These are phyloP conservation scores for Eimeria falciformis DNA, from an alignment of 169 alveolate genomes.

Conservation along the genomic window DNA sequence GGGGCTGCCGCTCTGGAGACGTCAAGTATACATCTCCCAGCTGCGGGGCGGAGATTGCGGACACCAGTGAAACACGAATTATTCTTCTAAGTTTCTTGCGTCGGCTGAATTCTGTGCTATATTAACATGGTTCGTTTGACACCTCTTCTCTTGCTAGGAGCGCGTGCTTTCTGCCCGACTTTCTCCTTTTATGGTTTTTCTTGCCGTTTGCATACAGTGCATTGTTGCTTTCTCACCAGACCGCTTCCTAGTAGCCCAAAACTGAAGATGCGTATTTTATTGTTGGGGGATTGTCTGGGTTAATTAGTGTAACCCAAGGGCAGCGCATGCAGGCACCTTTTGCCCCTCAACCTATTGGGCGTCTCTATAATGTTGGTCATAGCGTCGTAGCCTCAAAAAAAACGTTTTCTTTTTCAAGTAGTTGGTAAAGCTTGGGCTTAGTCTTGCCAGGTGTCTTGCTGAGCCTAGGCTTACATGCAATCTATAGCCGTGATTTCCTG, in stretches of 20 bases:
- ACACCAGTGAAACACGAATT: neutral
- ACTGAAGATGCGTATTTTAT: neutral
- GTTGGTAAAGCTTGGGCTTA: neutral
- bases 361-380: neutral
- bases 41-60: conserved; percentile 44
- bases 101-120: neutral
- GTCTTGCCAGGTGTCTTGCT: neutral
- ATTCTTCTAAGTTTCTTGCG: conserved; percentile 34
- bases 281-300: neutral
- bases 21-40: neutral
- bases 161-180: conserved; percentile 21
- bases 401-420: neutral
- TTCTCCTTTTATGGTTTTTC: neutral
- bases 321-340: neutral
- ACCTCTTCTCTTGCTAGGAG: neutral
- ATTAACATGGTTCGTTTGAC: conserved; percentile 48
- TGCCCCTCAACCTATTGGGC: neutral
- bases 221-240: neutral
- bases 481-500: too few relatives aligned
- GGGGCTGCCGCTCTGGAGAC: conserved; percentile 64
- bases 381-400: neutral
- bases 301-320: neutral
- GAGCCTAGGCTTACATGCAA: neutral
- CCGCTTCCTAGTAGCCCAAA: neutral
- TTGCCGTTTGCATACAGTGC: neutral